Percentiles rank a stretch among this genome's conserved stretches.
phyloP scores from a whole-genome alignment of 139 green algal species.

The Cymbomonas tetramitiformis region DNA sequence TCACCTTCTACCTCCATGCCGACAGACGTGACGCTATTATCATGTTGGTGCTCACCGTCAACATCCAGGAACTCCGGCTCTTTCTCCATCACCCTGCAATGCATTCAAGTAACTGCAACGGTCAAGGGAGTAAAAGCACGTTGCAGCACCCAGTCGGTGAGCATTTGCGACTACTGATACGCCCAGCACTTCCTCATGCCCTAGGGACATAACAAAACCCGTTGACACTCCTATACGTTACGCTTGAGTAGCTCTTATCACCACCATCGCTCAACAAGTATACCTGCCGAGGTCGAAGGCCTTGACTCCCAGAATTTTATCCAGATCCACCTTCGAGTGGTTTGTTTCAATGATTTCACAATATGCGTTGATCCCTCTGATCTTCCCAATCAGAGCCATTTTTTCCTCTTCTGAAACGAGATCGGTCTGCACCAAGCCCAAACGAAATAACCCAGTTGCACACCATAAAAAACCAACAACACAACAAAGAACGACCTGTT shows the following conservation, averaged over 20 bases:
- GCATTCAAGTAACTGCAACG: not conserved
- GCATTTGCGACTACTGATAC: not conserved
- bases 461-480: no score
- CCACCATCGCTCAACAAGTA: no score
- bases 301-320: constrained; percentile 30
- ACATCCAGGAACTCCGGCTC: not conserved
- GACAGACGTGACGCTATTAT: constrained; percentile 42
- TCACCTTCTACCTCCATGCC: constrained; percentile 36
- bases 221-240: constrained; percentile 38
- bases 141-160: not conserved
- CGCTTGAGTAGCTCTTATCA: no score
- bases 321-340: constrained; percentile 31
- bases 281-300: constrained; percentile 41
- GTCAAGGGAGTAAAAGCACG: constrained; percentile 2
- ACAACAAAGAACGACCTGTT: no score
- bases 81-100: constrained; percentile 1
- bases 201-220: constrained; percentile 8
- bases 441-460: no score
- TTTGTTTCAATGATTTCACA: constrained; percentile 34
- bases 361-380: constrained; percentile 24
- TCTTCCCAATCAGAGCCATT: constrained; percentile 5
- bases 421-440: no score
- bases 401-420: constrained; percentile 33
- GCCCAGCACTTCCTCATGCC: not conserved
- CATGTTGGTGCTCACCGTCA: constrained; percentile 36